Evolutionary conservation across 148 eudicot genomes (phyloP).

Genomic region (Chenopodium suecicum): DNA sequence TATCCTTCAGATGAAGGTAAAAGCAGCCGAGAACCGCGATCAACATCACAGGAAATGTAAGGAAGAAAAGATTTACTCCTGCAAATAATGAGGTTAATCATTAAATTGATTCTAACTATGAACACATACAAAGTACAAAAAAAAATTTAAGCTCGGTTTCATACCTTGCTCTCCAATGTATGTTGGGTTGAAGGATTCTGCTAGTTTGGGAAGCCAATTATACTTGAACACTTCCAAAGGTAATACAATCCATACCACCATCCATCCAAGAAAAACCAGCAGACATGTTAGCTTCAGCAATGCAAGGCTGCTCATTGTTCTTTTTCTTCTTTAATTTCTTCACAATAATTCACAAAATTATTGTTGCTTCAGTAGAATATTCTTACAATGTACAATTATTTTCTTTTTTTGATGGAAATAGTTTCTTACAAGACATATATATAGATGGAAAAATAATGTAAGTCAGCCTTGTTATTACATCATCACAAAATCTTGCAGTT

Average conservation of each 20-base stretch:
- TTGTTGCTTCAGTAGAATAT: no score
- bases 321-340: not conserved
- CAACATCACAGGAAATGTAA: slow-evolving; percentile 55
- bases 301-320: slow-evolving; percentile 23
- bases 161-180: slow-evolving; percentile 60
- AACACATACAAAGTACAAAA: not conserved
- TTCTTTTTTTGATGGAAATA: not conserved
- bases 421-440: slow-evolving; percentile 6
- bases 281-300: slow-evolving; percentile 33
- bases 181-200: slow-evolving; percentile 40
- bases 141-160: not conserved
- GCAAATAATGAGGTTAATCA: slow-evolving; percentile 14
- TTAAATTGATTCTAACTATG: not conserved
- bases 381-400: not conserved
- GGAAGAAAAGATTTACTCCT: slow-evolving; percentile 57
- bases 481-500: slow-evolving; percentile 6
- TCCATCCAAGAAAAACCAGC: slow-evolving; percentile 50
- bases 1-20: slow-evolving; percentile 45
- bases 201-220: slow-evolving; percentile 46
- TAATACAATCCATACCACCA: slow-evolving; percentile 57
- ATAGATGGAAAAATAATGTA: not conserved
- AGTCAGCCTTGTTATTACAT: not conserved
- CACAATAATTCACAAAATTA: no score
- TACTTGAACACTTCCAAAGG: slow-evolving; percentile 52
- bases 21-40: slow-evolving; percentile 52